Evolutionary conservation across 1,139 yeast species (phyloP), one percentile per base, ranked within the genome.

Genomic region (Geotrichum candidum): DNA sequence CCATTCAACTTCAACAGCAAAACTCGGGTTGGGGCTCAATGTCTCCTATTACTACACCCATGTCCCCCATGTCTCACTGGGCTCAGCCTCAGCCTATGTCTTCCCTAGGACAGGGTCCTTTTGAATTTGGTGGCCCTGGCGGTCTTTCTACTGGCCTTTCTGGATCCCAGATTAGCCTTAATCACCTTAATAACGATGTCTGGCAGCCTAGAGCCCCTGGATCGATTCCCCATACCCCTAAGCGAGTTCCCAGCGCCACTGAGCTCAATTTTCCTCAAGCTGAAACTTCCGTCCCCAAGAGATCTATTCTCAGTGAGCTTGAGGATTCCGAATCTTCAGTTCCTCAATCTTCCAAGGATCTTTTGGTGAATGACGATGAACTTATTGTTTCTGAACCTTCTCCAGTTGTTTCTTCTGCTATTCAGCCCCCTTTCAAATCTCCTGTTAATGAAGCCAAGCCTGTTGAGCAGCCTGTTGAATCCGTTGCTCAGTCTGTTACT

Each of bases 1-100:
- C 57, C n/a, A 54, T 63, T n/a, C 64, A 63, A 50, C 65, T 62
- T 11, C 66, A 64, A 35, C 59, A 54, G 18, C 59, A 57, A 35
- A 41, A 46, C 15, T 38, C 60, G 23, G 60, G 59, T 15, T 63
- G 65, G 65, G 62, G 63, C n/a, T 60, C 63, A 22, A 61, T 61
- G 63, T 61, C 65, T 22, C 64, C 64, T 23, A 56, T 63, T 23
- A 50, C 63, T 15, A 58, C 65, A 7, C 66, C 67, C 13, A 59
- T 60, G 59, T 64, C 68, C 23, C 67, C 67, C 2, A 61, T 64
- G 51, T 64, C 67, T 11, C 68, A 66, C 27, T 66, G 68, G 68
- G 61, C 61, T 52, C 68, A 65, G 46, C 62, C 62, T 52, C 65
- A 63, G 46, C 62, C 58, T 29, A 27, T 51, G 5, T 59, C 66